Percentiles rank a stretch among this genome's conserved stretches.
Evolutionary conservation across 176 grass and related monocot species (phyloP).

Genomic region (Lolium rigidum): DNA sequence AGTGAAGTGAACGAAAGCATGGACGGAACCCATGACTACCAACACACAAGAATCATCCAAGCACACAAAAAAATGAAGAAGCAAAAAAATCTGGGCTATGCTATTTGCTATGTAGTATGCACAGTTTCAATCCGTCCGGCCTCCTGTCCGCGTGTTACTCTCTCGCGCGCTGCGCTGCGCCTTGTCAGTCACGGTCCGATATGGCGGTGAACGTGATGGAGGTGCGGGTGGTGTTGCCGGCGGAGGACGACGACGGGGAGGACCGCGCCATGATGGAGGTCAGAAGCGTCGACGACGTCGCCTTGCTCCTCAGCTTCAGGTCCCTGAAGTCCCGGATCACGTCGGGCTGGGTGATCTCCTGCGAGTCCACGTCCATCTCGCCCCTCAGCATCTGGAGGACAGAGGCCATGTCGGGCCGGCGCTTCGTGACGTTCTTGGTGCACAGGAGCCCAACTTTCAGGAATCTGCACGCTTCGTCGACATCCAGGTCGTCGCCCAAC

Average conservation of each 20-base stretch:
- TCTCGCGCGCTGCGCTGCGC: not conserved
- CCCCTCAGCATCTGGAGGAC: slow-evolving; percentile 68
- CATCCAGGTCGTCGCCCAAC: slow-evolving; percentile 59
- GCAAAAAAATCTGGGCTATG: slow-evolving; percentile 15
- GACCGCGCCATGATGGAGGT: slow-evolving; percentile 55
- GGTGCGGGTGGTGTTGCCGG: slow-evolving; percentile 56
- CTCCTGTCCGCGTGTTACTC: not conserved
- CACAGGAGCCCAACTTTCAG: slow-evolving; percentile 80
- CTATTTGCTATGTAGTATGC: not conserved
- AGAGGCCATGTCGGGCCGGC: slow-evolving; percentile 62
- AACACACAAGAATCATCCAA: slow-evolving; percentile 26
- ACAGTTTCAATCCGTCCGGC: slow-evolving; percentile 20
- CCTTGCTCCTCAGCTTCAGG: slow-evolving; percentile 56
- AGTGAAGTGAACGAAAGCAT: not conserved
- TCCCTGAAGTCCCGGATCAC: slow-evolving; percentile 74
- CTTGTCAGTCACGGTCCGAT: slow-evolving; percentile 47
- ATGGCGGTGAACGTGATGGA: slow-evolving; percentile 74
- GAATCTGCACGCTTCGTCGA: slow-evolving; percentile 69
- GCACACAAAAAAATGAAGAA: not conserved
- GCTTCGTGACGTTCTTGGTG: slow-evolving; percentile 63
- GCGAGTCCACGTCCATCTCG: slow-evolving; percentile 46
- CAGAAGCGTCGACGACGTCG: slow-evolving; percentile 48
- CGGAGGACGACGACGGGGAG: slow-evolving; percentile 44
- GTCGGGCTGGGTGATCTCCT: slow-evolving; percentile 70
- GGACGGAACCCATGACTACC: not conserved